A percentile compares a stretch with the other conserved stretches of the same genome.
Conservation (phyloP, 1,284 basidiomycete species). For the Pseudozyma tsukubaensis region DNA sequence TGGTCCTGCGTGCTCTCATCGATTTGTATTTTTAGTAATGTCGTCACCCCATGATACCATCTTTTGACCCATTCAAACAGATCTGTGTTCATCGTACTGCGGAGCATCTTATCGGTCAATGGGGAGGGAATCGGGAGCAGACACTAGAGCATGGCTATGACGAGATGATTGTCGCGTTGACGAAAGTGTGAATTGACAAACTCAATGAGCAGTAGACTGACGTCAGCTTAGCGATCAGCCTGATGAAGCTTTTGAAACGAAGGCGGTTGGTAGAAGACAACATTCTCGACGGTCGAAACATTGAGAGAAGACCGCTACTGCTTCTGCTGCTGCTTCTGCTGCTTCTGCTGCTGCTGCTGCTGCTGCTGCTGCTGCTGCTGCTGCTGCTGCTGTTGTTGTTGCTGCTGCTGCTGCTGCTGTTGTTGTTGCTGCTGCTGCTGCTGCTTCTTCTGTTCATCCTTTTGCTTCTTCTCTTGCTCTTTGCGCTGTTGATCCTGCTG, state of each 20-base stretch:
- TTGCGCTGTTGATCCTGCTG: conserved; percentile 56
- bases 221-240: no score
- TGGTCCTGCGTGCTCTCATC: no score
- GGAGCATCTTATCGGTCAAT: no score
- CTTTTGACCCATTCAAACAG: neutral
- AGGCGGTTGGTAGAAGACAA: no score
- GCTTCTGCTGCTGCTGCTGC: neutral
- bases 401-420: conserved; percentile 4
- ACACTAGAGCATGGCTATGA: no score
- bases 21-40: no score
- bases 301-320: neutral
- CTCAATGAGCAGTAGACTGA: no score
- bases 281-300: neutral
- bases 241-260: no score
- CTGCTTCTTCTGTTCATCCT: conserved; percentile 7
- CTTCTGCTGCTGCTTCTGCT: conserved; percentile 1
- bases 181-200: no score
- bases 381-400: conserved; percentile 7
- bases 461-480: conserved; percentile 61
- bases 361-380: conserved; percentile 7
- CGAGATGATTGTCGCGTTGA: no score
- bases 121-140: no score
- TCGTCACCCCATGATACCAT: neutral
- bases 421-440: conserved; percentile 9
- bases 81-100: neutral